Evolutionary conservation across 2,329 filamentous ascomycete genomes (phyloP).

Genomic region (Dryadomyces sulphureus): DNA sequence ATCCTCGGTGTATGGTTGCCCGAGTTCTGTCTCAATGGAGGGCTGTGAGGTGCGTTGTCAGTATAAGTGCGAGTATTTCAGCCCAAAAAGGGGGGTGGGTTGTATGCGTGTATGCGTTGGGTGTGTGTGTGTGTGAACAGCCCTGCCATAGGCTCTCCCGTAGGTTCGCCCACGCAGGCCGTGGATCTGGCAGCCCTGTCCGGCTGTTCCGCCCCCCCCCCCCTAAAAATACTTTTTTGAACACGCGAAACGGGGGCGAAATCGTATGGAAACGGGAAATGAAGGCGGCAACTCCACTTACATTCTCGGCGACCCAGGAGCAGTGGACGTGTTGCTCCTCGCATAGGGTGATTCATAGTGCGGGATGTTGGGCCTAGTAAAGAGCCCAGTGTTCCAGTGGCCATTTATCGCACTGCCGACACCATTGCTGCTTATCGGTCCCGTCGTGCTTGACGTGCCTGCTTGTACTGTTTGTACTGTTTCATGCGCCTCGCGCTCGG

Average conservation of each 20-base stretch:
- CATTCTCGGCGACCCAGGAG: slow-evolving; percentile 43
- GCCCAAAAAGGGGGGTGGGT: background rate
- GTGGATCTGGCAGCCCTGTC: background rate
- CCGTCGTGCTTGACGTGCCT: no score
- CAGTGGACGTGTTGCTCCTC: slow-evolving; percentile 42
- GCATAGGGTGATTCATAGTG: slow-evolving; percentile 39
- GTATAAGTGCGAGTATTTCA: background rate
- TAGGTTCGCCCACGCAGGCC: background rate
- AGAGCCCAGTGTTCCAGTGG: slow-evolving; percentile 9
- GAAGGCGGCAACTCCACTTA: slow-evolving; percentile 22
- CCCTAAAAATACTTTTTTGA: background rate
- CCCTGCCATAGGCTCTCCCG: no score
- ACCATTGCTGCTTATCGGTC: no score
- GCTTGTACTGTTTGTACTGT: no score
- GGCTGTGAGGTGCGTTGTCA: slow-evolving; percentile 27
- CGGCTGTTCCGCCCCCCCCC: background rate
- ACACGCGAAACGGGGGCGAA: slow-evolving; percentile 1
- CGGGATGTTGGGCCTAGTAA: slow-evolving; percentile 16
- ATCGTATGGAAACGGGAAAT: slow-evolving; percentile 8
- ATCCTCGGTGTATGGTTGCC: slow-evolving; percentile 64
- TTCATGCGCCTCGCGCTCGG: no score
- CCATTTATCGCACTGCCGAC: no score
- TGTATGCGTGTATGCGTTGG: no score
- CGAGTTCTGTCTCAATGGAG: slow-evolving; percentile 57
- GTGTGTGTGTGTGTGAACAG: no score